Percentiles rank a stretch among this genome's conserved stretches.
Conservation (phyloP, 768 basidiomycete genomes). For the Kondoa malvinella region DNA sequence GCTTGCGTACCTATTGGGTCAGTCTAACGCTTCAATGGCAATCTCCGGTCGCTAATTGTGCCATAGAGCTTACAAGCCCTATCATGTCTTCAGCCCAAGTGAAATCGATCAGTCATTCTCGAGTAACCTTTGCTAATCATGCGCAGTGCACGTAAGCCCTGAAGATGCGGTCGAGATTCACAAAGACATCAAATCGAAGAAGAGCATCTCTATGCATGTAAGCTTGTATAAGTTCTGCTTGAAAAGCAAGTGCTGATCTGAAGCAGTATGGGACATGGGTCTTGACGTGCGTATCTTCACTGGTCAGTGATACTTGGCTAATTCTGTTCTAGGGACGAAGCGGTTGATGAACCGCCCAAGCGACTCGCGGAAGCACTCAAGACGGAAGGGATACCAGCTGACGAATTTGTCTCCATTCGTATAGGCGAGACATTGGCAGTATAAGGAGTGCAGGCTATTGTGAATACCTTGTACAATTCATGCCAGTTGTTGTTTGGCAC, state of each 20-base stretch:
- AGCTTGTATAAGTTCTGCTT: constrained; percentile 42
- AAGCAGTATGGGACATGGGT: background rate
- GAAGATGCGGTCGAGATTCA: constrained; percentile 53
- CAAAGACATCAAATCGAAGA: constrained; percentile 45
- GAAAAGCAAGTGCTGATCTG: background rate
- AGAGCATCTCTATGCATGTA: constrained; percentile 51
- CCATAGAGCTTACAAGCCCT: constrained; percentile 49
- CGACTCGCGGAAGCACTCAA: background rate
- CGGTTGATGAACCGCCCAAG: background rate
- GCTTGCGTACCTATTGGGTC: constrained; percentile 29
- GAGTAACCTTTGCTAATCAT: constrained; percentile 30
- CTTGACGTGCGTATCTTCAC: background rate
- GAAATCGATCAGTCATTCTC: background rate
- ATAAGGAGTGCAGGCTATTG: no score
- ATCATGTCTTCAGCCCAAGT: constrained; percentile 31
- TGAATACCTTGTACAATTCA: no score
- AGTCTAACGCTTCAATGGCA: background rate
- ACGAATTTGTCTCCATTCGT: background rate
- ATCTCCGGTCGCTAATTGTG: constrained; percentile 32
- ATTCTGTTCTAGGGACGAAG: background rate
- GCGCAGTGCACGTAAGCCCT: constrained; percentile 48
- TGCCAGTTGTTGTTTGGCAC: no score
- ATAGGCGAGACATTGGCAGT: background rate
- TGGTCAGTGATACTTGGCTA: background rate
- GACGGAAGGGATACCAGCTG: background rate